Evolutionary conservation across 1,284 basidiomycete genomes (phyloP).

Genomic region (Sphagnurus paluster): DNA sequence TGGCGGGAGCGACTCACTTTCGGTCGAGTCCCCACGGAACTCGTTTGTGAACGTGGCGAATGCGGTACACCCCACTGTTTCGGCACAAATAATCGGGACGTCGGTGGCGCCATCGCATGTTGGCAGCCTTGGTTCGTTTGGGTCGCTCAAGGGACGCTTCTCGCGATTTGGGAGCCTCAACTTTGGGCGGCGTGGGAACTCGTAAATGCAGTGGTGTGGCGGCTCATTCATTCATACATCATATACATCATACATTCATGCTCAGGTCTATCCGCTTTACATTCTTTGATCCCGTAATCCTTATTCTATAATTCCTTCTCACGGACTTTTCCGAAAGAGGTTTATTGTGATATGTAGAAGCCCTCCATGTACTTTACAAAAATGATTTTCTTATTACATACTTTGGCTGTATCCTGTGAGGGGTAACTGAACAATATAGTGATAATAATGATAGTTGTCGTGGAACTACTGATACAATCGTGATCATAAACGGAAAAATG

Average conservation of each 20-base stretch:
- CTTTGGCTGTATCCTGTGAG: background rate
- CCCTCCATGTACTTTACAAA: background rate
- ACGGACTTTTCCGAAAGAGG: background rate
- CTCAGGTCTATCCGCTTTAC: background rate
- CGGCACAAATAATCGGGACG: constrained; percentile 44
- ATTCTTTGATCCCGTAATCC: background rate
- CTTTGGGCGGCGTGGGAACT: constrained; percentile 58
- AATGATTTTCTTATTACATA: background rate
- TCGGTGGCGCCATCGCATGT: constrained; percentile 55
- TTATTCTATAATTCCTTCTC: background rate
- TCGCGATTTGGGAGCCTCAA: constrained; percentile 73
- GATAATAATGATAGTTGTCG: constrained; percentile 5
- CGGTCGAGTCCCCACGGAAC: constrained; percentile 64
- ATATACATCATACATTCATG: background rate
- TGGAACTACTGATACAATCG: background rate
- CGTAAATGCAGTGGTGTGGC: constrained; percentile 8
- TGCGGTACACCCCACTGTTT: constrained; percentile 34
- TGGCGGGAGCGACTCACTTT: constrained; percentile 56
- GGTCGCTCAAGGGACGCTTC: constrained; percentile 60
- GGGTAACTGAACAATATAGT: background rate
- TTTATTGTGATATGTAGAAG: background rate
- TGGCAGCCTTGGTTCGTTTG: constrained; percentile 49
- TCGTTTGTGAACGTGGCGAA: constrained; percentile 70
- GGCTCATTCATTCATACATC: no score
- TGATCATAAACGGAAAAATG: constrained; percentile 13